Conservation (phyloP, 2,329 filamentous ascomycete genomes). For the Penicillium sp. region DNA sequence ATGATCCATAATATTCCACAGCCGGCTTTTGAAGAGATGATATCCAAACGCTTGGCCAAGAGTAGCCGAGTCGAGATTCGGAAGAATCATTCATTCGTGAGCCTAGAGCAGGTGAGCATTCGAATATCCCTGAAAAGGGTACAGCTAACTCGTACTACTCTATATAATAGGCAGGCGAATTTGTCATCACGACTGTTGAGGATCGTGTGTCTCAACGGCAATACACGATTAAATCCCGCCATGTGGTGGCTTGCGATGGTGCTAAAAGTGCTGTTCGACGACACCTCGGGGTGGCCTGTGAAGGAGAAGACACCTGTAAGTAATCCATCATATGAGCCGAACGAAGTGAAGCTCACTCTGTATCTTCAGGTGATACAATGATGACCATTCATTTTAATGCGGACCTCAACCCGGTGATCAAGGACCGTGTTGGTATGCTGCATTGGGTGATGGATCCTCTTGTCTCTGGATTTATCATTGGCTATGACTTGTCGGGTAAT, state of each 20-base stretch:
- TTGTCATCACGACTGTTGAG: slow-evolving; percentile 31
- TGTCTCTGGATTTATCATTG: slow-evolving; percentile 47
- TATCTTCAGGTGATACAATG: slow-evolving; percentile 49
- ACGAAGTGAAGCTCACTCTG: no score
- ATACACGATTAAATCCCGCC: slow-evolving; percentile 31
- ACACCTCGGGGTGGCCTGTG: slow-evolving; percentile 36
- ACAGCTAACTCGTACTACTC: background rate
- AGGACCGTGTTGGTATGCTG: slow-evolving; percentile 44
- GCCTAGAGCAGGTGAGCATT: no score
- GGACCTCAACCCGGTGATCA: slow-evolving; percentile 40
- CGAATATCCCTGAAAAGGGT: no score
- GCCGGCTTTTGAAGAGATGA: slow-evolving; percentile 36
- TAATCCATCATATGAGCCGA: no score
- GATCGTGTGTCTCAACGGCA: slow-evolving; percentile 18
- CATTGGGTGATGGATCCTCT: slow-evolving; percentile 49
- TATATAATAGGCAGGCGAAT: slow-evolving; percentile 11
- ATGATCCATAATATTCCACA: slow-evolving; percentile 49
- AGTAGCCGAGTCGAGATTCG: no score
- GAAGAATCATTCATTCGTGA: no score
- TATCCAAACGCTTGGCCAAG: no score
- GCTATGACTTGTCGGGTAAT: slow-evolving; percentile 43
- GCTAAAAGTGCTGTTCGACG: slow-evolving; percentile 33
- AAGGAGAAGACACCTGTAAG: slow-evolving; percentile 46
- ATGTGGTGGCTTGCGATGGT: slow-evolving; percentile 41
- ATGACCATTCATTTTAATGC: slow-evolving; percentile 50